A percentile compares a stretch with the other conserved stretches of the same genome.
Conservation (phyloP, 805 yeast genomes). For the Candida adriatica region DNA sequence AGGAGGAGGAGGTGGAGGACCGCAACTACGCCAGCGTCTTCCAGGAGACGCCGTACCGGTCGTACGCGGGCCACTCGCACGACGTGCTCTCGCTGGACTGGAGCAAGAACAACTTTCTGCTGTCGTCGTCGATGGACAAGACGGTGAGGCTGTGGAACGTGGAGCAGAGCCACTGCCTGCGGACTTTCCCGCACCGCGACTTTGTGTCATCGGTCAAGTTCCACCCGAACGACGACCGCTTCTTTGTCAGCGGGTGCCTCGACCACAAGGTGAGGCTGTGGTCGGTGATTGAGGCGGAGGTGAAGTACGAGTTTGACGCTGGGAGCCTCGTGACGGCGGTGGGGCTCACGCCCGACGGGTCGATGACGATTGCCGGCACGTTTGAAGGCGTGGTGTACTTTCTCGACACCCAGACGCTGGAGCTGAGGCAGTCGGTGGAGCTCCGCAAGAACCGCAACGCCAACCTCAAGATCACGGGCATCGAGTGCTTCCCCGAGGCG, state of each 20-base stretch:
- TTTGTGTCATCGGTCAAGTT: conserved; percentile 76
- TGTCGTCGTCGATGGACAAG: conserved; percentile 79
- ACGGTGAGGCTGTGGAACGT: conserved; percentile 84
- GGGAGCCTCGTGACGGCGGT: conserved; percentile 69
- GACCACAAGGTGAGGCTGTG: conserved; percentile 74
- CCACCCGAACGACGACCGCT: conserved; percentile 82
- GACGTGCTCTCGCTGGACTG: conserved; percentile 76
- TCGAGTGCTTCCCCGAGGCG: conserved; percentile 40
- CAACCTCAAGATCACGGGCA: conserved; percentile 60
- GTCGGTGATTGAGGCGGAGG: conserved; percentile 71
- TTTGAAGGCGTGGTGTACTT: conserved; percentile 63
- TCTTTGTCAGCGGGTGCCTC: conserved; percentile 74
- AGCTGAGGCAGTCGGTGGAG: conserved; percentile 36
- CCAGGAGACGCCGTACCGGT: conserved; percentile 53
- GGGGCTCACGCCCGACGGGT: conserved; percentile 60
- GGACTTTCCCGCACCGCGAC: conserved; percentile 66
- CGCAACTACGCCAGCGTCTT: conserved; percentile 66
- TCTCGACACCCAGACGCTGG: conserved; percentile 59
- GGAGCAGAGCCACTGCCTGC: conserved; percentile 54
- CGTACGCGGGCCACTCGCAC: conserved; percentile 59
- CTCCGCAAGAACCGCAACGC: conserved; percentile 32
- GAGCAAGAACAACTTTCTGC: conserved; percentile 78
- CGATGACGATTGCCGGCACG: conserved; percentile 63
- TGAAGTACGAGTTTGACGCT: conserved; percentile 53
- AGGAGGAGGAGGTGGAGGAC: conserved; percentile 4